phyloP scores from a whole-genome alignment of 768 basidiomycete genomes.

The Mycena chlorophos region DNA sequence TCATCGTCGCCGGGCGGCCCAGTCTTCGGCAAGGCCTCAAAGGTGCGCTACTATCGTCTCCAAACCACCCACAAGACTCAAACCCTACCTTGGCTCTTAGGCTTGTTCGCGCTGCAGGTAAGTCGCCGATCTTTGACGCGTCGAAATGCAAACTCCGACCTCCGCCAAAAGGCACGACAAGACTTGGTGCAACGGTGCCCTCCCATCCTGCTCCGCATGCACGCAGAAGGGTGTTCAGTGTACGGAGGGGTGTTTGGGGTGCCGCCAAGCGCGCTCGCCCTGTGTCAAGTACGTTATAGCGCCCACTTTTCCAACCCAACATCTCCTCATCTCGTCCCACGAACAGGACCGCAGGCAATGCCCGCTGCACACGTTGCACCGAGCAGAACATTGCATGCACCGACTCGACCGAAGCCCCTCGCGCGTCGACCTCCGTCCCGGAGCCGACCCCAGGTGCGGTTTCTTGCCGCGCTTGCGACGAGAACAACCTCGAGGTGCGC shows the following conservation, averaged over 20 bases:
- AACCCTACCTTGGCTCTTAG: conserved; percentile 29
- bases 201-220: conserved; percentile 58
- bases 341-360: conserved; percentile 31
- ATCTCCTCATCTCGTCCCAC: neutral
- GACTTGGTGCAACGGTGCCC: conserved; percentile 57
- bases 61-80: conserved; percentile 5
- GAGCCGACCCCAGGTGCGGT: neutral
- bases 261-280: conserved; percentile 56
- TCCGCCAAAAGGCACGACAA: conserved; percentile 52
- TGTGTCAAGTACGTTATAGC: conserved; percentile 37
- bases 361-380: conserved; percentile 53
- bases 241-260: conserved; percentile 61
- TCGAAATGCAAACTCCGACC: conserved; percentile 12
- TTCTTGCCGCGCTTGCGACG: conserved; percentile 60
- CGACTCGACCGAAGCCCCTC: conserved; percentile 29
- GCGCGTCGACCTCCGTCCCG: neutral
- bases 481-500: conserved; percentile 64
- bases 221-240: conserved; percentile 60
- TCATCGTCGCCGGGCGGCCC: neutral
- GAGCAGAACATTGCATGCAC: conserved; percentile 51
- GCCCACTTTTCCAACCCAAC: neutral
- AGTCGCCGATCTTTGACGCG: conserved; percentile 3
- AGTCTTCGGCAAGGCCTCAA: conserved; percentile 49
- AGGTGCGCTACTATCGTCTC: conserved; percentile 37
- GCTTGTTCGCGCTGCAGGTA: conserved; percentile 64